Evolutionary conservation across 2,329 filamentous ascomycete species (phyloP).

Genomic region (Shiraia sp.): DNA sequence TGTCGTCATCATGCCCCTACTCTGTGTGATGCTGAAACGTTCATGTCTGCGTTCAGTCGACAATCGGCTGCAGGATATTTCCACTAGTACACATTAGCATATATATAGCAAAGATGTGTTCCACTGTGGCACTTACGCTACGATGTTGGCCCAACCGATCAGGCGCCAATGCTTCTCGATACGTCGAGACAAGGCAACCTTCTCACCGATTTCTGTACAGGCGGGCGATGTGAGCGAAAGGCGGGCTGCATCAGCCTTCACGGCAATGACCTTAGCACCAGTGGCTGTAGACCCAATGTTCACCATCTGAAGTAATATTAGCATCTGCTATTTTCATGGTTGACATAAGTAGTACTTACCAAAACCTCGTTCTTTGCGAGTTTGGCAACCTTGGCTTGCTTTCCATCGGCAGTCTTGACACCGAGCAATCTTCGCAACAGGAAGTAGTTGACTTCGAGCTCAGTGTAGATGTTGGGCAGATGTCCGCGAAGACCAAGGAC

Average conservation of each 20-base stretch:
- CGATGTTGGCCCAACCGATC: conserved; percentile 49
- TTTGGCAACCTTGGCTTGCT: conserved; percentile 99
- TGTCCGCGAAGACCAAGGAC: conserved; percentile 93
- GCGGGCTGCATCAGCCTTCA: conserved; percentile 97
- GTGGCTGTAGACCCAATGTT: conserved; percentile 98
- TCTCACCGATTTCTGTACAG: conserved; percentile 96
- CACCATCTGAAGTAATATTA: conserved; percentile 68
- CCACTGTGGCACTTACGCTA: conserved; percentile 41
- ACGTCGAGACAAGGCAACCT: conserved; percentile 93
- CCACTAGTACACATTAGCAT: conserved; percentile 37
- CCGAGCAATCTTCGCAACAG: conserved; percentile 89
- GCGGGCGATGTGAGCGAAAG: conserved; percentile 89
- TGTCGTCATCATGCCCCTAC: conserved; percentile 11
- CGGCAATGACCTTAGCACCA: conserved; percentile 93
- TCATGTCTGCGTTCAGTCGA: conserved; percentile 22
- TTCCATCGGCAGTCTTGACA: conserved; percentile 97
- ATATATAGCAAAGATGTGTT: not conserved
- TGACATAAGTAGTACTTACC: conserved; percentile 17
- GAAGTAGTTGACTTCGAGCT: conserved; percentile 98
- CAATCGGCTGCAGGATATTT: conserved; percentile 43
- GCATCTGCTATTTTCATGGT: not conserved
- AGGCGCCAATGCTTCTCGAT: conserved; percentile 96
- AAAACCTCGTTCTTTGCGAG: conserved; percentile 97
- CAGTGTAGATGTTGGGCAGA: conserved; percentile 95
- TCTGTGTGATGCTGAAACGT: conserved; percentile 6